phyloP scores from a whole-genome alignment of 2,329 filamentous ascomycete species.

The Verticillium zaregamsianum region DNA sequence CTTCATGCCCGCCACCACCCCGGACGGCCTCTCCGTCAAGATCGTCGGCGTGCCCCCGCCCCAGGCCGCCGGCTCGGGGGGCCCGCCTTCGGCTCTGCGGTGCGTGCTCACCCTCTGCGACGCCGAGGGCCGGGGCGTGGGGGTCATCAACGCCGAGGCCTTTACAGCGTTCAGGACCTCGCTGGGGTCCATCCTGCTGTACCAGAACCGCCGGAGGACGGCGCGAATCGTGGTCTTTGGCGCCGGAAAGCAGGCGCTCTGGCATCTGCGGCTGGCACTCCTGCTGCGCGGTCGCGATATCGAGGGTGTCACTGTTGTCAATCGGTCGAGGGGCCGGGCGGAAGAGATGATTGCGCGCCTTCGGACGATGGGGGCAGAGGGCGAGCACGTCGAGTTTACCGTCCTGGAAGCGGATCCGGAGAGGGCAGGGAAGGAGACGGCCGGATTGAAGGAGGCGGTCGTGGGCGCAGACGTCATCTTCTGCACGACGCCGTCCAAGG shows the following conservation, averaged over 20 bases:
- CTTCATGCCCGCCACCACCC: slow-evolving; percentile 63
- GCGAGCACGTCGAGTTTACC: slow-evolving; percentile 49
- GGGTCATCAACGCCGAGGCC: slow-evolving; percentile 68
- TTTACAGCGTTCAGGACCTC: slow-evolving; percentile 80
- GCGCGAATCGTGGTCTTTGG: slow-evolving; percentile 84
- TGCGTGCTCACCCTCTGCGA: slow-evolving; percentile 31
- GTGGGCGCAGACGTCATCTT: slow-evolving; percentile 76
- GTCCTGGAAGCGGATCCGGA: slow-evolving; percentile 59
- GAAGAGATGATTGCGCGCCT: slow-evolving; percentile 41
- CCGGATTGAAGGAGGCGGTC: slow-evolving; percentile 60
- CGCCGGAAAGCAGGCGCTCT: slow-evolving; percentile 85
- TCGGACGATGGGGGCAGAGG: background rate
- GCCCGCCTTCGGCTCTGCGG: slow-evolving; percentile 26
- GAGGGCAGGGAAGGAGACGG: slow-evolving; percentile 28
- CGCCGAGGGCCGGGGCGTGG: slow-evolving; percentile 41
- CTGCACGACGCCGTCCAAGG: slow-evolving; percentile 75
- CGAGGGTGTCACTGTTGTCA: slow-evolving; percentile 78
- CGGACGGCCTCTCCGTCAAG: slow-evolving; percentile 58
- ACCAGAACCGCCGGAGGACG: slow-evolving; percentile 56
- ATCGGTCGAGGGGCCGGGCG: slow-evolving; percentile 61
- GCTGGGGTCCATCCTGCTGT: slow-evolving; percentile 62
- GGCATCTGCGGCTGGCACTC: slow-evolving; percentile 84
- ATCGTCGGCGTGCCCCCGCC: slow-evolving; percentile 41
- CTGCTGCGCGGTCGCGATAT: slow-evolving; percentile 68
- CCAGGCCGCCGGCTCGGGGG: slow-evolving; percentile 6